Evolutionary conservation across 2,329 filamentous ascomycete genomes (phyloP).

Genomic region (Nigrograna mackinnonii): DNA sequence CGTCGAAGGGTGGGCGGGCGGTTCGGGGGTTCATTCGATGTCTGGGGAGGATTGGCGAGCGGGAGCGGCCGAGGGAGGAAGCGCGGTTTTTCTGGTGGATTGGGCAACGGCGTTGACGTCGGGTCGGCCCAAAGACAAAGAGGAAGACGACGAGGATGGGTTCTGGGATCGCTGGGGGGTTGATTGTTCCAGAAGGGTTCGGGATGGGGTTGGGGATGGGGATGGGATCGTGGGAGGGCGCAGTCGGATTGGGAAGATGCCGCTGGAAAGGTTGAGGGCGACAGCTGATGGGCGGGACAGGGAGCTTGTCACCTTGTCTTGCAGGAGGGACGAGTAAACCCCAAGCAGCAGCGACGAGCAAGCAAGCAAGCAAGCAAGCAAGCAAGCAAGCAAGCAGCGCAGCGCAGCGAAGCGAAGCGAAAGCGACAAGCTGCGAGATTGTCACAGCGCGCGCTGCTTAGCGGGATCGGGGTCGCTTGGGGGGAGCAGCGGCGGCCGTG

Average conservation of each 20-base stretch:
- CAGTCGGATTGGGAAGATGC: not conserved
- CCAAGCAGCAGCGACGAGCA: no score
- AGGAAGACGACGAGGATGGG: not conserved
- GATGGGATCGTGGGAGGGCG: not conserved
- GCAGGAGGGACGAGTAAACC: no score
- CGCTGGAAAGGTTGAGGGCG: not conserved
- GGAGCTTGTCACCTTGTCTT: no score
- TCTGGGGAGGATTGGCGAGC: conserved; percentile 2
- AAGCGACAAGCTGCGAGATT: no score
- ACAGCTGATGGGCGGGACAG: no score
- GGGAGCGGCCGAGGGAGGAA: conserved; percentile 2
- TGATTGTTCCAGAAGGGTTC: conserved; percentile 1
- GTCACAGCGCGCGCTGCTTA: no score
- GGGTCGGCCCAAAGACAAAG: no score
- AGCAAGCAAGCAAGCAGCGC: no score
- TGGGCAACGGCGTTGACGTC: no score
- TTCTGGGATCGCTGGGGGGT: not conserved
- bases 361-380: no score
- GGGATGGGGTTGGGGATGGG: not conserved
- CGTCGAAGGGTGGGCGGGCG: conserved; percentile 1
- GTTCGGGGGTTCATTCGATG: conserved; percentile 9
- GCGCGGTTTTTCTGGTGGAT: conserved; percentile 8
- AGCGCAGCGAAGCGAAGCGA: no score
- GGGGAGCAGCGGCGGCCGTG: not conserved
- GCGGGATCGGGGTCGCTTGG: no score